phyloP scores from a whole-genome alignment of 306 rosid species.

The Rosa rugosa region DNA sequence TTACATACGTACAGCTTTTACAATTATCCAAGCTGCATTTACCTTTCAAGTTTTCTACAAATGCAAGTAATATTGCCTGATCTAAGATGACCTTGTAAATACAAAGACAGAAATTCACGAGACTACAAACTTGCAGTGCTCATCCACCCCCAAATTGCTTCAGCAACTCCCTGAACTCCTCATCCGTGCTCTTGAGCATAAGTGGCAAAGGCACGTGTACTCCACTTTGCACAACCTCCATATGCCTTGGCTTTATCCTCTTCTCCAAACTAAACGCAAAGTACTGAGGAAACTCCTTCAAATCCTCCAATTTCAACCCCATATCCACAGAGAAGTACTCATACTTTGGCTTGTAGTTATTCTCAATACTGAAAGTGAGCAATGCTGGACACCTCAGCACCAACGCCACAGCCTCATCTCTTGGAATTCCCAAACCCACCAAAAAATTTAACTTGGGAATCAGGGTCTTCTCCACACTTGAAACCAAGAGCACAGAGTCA shows the following conservation, averaged over 20 bases:
- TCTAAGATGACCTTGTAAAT: not conserved
- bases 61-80: not conserved
- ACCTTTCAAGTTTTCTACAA: not conserved
- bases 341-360: conserved; percentile 73
- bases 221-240: conserved; percentile 53
- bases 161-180: conserved; percentile 59
- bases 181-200: conserved; percentile 82
- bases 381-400: conserved; percentile 73
- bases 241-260: conserved; percentile 83
- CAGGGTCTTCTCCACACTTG: conserved; percentile 70
- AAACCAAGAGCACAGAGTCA: conserved; percentile 71
- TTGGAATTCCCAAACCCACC: conserved; percentile 59
- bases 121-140: not conserved
- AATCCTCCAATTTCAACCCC: conserved; percentile 58
- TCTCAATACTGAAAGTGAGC: conserved; percentile 83
- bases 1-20: not conserved
- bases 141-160: conserved; percentile 21
- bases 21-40: not conserved
- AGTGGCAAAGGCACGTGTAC: conserved; percentile 52
- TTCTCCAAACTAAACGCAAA: conserved; percentile 88
- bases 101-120: not conserved
- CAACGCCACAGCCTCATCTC: conserved; percentile 54
- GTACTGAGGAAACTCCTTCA: conserved; percentile 82
- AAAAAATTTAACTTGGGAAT: conserved; percentile 65
- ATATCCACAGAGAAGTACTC: conserved; percentile 61